Conservation (phyloP, 768 basidiomycete genomes). For the Agaricus blazei region DNA sequence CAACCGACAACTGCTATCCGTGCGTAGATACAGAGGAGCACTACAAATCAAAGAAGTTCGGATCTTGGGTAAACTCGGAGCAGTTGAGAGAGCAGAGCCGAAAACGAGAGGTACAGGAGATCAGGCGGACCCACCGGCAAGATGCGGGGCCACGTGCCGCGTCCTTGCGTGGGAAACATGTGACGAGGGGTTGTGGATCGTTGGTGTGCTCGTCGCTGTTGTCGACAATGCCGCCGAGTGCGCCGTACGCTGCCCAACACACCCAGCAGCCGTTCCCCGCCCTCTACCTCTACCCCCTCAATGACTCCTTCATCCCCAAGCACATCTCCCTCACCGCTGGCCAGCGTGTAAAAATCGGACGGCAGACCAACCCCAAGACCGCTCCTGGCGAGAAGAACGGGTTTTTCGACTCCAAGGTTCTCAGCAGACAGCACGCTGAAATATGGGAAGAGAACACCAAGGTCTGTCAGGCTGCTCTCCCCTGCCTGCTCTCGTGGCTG, state of each 20-base stretch:
- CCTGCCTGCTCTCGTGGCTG: conserved; percentile 7
- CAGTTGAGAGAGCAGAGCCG: too few species aligned
- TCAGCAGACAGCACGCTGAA: conserved; percentile 93
- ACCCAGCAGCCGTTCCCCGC: conserved; percentile 30
- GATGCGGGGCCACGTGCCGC: too few species aligned
- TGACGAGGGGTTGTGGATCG: background rate
- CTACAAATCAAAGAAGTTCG: too few species aligned
- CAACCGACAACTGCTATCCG: too few species aligned
- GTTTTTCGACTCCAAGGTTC: conserved; percentile 93
- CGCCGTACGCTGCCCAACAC: conserved; percentile 23
- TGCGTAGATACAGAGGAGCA: too few species aligned
- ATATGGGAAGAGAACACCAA: conserved; percentile 94
- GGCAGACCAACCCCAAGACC: conserved; percentile 95
- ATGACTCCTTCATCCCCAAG: conserved; percentile 92
- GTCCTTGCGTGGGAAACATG: too few species aligned
- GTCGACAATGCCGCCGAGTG: conserved; percentile 13
- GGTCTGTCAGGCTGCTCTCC: conserved; percentile 36
- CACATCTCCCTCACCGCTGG: conserved; percentile 74
- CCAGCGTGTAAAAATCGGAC: conserved; percentile 84
- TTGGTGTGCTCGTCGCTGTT: background rate
- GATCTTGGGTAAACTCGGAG: too few species aligned
- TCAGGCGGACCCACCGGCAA: too few species aligned
- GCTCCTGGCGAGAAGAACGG: conserved; percentile 91
- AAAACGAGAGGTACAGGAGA: too few species aligned
- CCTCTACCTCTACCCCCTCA: conserved; percentile 83